Evolutionary conservation across 805 yeast species (phyloP), one percentile per base, ranked within the genome.

Genomic region (Blastobotrys americana): DNA sequence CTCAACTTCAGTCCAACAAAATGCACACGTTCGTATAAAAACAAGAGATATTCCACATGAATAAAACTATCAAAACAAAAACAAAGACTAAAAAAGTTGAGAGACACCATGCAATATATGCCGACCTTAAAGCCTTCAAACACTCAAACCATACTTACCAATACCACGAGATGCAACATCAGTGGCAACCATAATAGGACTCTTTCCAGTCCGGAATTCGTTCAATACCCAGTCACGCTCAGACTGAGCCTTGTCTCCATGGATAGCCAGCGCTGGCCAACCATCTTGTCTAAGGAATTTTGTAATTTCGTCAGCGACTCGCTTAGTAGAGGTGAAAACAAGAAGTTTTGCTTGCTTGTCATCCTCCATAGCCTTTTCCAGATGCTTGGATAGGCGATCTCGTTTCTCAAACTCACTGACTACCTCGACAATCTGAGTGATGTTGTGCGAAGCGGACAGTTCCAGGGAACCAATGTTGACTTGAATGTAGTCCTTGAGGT

Each of bases 141-240:
- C 37, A 34, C 6, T 6, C 10, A 10, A 34, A 37, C 37, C 49
- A 64, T 67, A 85, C 96, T 70, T 86, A 87, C 96, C 97, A 73
- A 93, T 88, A 80, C 98, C 98, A 78, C 98, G 85, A 55, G 98
- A 96, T 52, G 98, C 98, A 67, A 93, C 98, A 69, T 93, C 98
- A 54, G 98, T 93, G 51, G 98, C 98, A 65, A 89, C 96, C 97
- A 93, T 88, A 61, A 93, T 82, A 54, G 96, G 96, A 45, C 94
- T 80, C 68, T 81, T 84, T 59, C 97, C 97, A 49, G 78, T 63
- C 77, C 84, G 85, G 75, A 93, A 93, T 71, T 90, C 96, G 56
- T 72, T 76, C 68, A 93, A 73, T 57, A 90, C 97, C 97, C 97
- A 93, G 72, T 93, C 97, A 77, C 98, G 89, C 72, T 93, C 97